phyloP scores from a whole-genome alignment of 2,329 filamentous ascomycete genomes.

The Penicillium italicum region DNA sequence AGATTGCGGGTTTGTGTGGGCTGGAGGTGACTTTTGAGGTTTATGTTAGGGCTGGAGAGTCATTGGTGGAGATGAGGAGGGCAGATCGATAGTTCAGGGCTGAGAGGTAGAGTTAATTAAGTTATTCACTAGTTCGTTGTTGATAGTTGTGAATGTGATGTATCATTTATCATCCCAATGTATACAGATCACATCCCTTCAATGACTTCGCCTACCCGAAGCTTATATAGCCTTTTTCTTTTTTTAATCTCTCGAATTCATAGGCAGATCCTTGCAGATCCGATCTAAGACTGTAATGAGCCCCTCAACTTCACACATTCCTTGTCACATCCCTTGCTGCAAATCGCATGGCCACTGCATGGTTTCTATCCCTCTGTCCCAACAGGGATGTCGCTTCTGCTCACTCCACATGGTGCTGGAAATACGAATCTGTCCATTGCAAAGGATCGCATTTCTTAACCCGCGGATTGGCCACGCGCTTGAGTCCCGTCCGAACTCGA shows the following conservation, averaged over 20 bases:
- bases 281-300: neutral
- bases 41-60: slow-evolving; percentile 33
- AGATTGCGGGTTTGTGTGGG: slow-evolving; percentile 32
- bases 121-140: no score
- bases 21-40: slow-evolving; percentile 36
- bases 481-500: neutral
- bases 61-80: slow-evolving; percentile 37
- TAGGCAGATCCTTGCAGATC: neutral
- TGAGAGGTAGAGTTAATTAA: neutral
- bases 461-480: neutral
- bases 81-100: neutral
- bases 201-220: neutral
- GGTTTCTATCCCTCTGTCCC: neutral
- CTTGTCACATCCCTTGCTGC: slow-evolving; percentile 15
- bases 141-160: neutral
- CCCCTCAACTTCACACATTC: neutral
- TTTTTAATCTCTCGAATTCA: neutral
- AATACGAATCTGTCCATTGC: neutral
- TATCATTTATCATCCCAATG: neutral
- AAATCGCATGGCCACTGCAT: slow-evolving; percentile 13
- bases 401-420: slow-evolving; percentile 9
- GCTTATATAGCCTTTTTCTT: neutral
- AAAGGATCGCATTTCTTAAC: neutral
- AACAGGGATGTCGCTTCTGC: slow-evolving; percentile 8
- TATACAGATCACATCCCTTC: slow-evolving; percentile 1